Evolutionary conservation across 306 rosid species (phyloP), one percentile per base, ranked within the genome.

Genomic region (Prunus mira): DNA sequence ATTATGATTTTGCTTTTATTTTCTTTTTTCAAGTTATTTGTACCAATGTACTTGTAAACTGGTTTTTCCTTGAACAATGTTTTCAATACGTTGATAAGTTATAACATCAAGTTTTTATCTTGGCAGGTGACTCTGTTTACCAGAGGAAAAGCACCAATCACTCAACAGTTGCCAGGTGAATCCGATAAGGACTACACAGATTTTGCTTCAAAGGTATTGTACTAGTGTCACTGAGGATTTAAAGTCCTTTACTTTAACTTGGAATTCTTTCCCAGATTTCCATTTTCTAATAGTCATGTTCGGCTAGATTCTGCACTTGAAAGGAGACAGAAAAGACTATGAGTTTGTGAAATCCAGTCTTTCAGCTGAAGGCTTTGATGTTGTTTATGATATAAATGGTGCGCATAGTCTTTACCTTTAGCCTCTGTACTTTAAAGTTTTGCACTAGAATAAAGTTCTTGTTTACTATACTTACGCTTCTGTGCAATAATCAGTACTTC

Each of bases 311-410:
- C 78, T 86, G 90, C 99, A 95, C 78, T 84, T 95, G 89, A 95
- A 95, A 86, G 97, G 99, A 71, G 97, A 95, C 84, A 92, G 99
- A 77, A 71, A 84, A 77, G 99, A 95, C 86, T 89, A 78, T 52
- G 97, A 92, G 1, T 92, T 89, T 80, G 99, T 92, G 15, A 95
- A 86, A 84, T 89, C 97, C 56, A 92, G 96, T 77, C 97, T 95
- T 76, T 90, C 99, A 12, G 93, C 90, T 46, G 65, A 88, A 78
- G 97, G 97, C 75, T 95, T 82, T 79, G 93, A 95, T 70, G 97
- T 95, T 66, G 99, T 95, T 69, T 95, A 95, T 12, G 99, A 95
- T 84, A 95, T 95, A 67, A 95, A 95, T 70, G 99, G 97, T 92
- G 68, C 19, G 91, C 50, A 61, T 3, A 72, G 50, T 79, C 57